phyloP scores from a whole-genome alignment of 306 rosid species.

The Alnus rubra region DNA sequence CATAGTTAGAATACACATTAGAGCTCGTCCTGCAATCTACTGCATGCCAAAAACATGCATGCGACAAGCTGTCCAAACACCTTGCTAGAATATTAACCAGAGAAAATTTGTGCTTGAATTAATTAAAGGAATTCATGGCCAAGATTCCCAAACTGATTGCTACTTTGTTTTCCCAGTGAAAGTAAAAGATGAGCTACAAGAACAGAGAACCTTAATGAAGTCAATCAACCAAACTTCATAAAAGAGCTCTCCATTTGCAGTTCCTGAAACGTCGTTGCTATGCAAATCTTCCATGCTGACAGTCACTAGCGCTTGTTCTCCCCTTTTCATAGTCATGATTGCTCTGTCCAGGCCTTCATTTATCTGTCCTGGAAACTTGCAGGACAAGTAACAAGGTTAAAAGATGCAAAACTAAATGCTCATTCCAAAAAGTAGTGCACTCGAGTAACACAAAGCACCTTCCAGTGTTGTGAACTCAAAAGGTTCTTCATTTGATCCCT shows the following conservation, averaged over 20 bases:
- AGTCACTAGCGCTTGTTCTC: constrained; percentile 54
- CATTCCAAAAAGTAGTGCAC: constrained; percentile 11
- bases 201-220: constrained; percentile 51
- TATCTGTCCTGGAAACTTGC: constrained; percentile 46
- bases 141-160: background rate
- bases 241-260: constrained; percentile 25
- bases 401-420: background rate
- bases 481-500: constrained; percentile 61
- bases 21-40: background rate
- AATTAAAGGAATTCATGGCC: background rate
- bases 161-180: background rate
- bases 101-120: background rate
- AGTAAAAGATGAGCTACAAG: background rate
- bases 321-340: constrained; percentile 64
- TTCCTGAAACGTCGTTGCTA: constrained; percentile 23
- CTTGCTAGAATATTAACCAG: background rate
- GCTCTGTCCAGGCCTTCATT: constrained; percentile 62
- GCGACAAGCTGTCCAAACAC: too few species aligned
- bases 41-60: too few species aligned
- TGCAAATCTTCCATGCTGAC: constrained; percentile 40
- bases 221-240: constrained; percentile 57
- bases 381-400: background rate
- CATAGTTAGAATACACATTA: background rate
- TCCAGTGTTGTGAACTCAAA: constrained; percentile 53
- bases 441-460: constrained; percentile 35